Conservation (phyloP, 2,329 filamentous ascomycete genomes). For the Neoascochyta sp. region DNA sequence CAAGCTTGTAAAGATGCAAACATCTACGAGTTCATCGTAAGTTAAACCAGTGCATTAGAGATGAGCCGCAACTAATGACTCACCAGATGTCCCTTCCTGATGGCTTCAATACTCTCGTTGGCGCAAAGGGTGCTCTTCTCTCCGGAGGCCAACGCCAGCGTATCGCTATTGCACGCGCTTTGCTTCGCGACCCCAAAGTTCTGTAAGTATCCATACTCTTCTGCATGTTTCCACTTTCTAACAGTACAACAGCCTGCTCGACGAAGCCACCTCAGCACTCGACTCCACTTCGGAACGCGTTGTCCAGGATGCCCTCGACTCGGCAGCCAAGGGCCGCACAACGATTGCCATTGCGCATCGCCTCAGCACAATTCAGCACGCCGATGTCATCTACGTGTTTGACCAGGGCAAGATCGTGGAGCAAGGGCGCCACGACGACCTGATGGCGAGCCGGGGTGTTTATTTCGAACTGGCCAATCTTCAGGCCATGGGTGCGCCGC, state of each 20-base stretch:
- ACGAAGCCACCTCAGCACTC: slow-evolving; percentile 39
- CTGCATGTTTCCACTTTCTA: slow-evolving; percentile 71
- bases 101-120: slow-evolving; percentile 80
- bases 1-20: slow-evolving; percentile 70
- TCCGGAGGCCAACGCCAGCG: slow-evolving; percentile 90
- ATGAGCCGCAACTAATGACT: slow-evolving; percentile 1
- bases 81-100: slow-evolving; percentile 48
- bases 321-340: slow-evolving; percentile 78
- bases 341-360: slow-evolving; percentile 94
- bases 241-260: slow-evolving; percentile 24
- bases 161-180: slow-evolving; percentile 85
- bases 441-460: slow-evolving; percentile 40
- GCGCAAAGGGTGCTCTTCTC: slow-evolving; percentile 66
- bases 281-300: slow-evolving; percentile 59
- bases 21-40: slow-evolving; percentile 39
- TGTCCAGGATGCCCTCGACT: slow-evolving; percentile 76
- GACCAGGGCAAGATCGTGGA: slow-evolving; percentile 85
- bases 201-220: slow-evolving; percentile 66
- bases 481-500: slow-evolving; percentile 36
- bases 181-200: slow-evolving; percentile 89
- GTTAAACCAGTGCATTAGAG: background rate
- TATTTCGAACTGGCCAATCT: slow-evolving; percentile 40
- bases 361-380: slow-evolving; percentile 88
- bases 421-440: slow-evolving; percentile 70
- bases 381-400: slow-evolving; percentile 95